Evolutionary conservation across 257 asterid species (phyloP).

Genomic region (Ehretia macrophylla): DNA sequence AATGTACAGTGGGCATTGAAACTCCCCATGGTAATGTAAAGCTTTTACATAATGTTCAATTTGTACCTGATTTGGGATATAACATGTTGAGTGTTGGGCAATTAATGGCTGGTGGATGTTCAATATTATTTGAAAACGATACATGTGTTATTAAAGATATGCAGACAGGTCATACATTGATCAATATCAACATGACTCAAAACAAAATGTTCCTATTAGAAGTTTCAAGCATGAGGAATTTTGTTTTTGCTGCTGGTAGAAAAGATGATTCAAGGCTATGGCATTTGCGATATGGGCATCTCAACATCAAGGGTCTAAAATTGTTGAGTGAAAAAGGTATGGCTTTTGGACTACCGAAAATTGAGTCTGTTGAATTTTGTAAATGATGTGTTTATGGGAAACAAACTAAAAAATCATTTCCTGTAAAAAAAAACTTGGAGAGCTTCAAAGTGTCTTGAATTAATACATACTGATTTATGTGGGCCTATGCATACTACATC

Average conservation of each 20-base stretch:
- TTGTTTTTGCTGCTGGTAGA: not conserved
- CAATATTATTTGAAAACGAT: constrained; percentile 3
- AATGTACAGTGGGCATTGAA: not conserved
- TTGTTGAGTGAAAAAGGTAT: not conserved
- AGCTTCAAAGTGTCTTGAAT: not conserved
- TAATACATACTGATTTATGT: not conserved
- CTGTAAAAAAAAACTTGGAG: not conserved
- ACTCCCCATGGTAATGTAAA: not conserved
- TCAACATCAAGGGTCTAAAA: not conserved
- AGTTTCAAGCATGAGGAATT: not conserved
- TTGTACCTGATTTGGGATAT: constrained; percentile 6
- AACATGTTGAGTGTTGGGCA: constrained; percentile 20
- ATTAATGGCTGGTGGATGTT: constrained; percentile 2
- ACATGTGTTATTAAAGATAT: constrained; percentile 1
- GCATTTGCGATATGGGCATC: constrained; percentile 18
- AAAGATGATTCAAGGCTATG: not conserved
- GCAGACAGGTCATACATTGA: not conserved
- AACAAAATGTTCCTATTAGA: constrained; percentile 6
- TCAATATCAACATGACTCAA: not conserved
- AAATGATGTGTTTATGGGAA: not conserved
- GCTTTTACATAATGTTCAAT: constrained; percentile 2
- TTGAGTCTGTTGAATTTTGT: not conserved
- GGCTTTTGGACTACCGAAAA: constrained; percentile 2
- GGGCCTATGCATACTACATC: not conserved
- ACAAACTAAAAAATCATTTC: constrained; percentile 1